Base-by-base conservation (phyloP, 352 stramenopile species). In the Peronosclerospora sorghi region DNA sequence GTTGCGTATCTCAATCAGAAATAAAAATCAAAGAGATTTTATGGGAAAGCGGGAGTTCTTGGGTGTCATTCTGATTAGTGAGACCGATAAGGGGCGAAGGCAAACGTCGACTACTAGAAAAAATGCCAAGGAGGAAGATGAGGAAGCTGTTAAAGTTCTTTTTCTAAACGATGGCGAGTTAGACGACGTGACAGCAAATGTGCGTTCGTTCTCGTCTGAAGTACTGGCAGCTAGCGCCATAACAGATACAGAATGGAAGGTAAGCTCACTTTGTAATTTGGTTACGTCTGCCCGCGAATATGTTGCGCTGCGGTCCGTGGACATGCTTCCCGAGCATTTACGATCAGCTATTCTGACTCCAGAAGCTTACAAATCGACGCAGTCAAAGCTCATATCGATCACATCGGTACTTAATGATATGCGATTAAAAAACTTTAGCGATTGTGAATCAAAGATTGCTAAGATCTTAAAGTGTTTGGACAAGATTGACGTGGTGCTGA, bases 161-260 rank as follows among this genome's bases (percentile, higher is more conserved):
- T 89, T 94, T 29, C 51, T 94, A 3, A 86, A 86, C 41, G 75
- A 87, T 35, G 71, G 70, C 8, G 78, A 94, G 45, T 56, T 88
- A 9, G 77, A 90, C 15, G 84, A 55, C 7, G 63, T 67, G 18
- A 87, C 74, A 0, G 62, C 56, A 23, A 73, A 81, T 32, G 64
- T 87, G 4, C 45, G 48, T 0, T 65, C 67, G 4, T 86, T 92
- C 30, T 63, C 74, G 5, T 72, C 69, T 32, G 78, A 91, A 54
- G 41, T 68, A 15, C 26, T 91, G n/a, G 51, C 68, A n/a, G 62
- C 72, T 14, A 73, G 48, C 46, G 72, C 75, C 9, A 82, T 90
- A 12, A 56, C 53, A 0, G 77, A 85, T 35, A 71, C 69, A 1
- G 78, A 90, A 48, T 94, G 79, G 76, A 78, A 82, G 24, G 78